Base-by-base conservation (phyloP, 2,329 filamentous ascomycete species). In the Hypoxylon rubiginosum region DNA sequence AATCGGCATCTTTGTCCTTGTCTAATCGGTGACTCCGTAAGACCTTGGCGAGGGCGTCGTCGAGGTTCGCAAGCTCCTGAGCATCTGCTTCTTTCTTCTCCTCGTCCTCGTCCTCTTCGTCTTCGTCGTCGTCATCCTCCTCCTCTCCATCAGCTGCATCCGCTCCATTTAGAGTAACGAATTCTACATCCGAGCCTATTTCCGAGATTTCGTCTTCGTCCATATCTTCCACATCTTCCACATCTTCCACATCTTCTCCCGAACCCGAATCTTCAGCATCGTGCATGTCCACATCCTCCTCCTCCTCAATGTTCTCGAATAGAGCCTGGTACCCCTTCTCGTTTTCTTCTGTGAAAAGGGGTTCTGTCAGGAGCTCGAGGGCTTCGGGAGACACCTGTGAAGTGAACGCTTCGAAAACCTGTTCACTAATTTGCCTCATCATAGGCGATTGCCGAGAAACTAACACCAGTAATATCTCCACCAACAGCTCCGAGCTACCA, bases 381-480 rank as follows among this genome's bases (percentile, higher is more conserved):
- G 92, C 92, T 60, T 91, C 88, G 4, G 85, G 83, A 0, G 91
- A 93, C 64, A 98, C 86, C 58, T 92, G 88, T 13, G 87, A 81
- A 2, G 92, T 91, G 76, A 97, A 97, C 0, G 91, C 89, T 24
- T 90, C 87, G 76, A 98, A 98, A 0, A 97, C 94, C 74, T 96
- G 92, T 75, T 95, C 90, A 5, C 93, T 93, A 57, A 97, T 90
- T 72, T 94, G 93, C 30, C 93, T 89, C 82, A 97, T 92, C 55
- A 98, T 83, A 9, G 90, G 88, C 1, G 94, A 97, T 3, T 91
- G 92, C 67, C 93, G 93, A 0, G 94, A 92, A 2, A 97, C 88
- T 81, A 98, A 93, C 56, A 93, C 92, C n/a, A 98, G 83, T 7
- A 99, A 80, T 55, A 98, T 92, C 74, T 98, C 96, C 2, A 97